Conservation (phyloP, 768 basidiomycete genomes). For the Auricularia sp. region DNA sequence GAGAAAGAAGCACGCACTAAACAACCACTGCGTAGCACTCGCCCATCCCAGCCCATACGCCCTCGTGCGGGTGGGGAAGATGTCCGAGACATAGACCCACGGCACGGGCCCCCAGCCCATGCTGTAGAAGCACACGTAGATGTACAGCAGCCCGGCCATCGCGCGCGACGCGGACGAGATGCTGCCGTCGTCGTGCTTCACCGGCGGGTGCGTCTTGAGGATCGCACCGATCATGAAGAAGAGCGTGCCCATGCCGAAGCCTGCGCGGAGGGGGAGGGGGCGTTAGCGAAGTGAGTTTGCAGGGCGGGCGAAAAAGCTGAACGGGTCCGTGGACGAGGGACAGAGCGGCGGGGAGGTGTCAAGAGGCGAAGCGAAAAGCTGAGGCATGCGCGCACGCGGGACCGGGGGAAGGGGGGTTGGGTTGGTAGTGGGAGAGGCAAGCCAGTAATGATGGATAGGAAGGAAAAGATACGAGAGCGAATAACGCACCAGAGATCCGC, state of each 20-base stretch:
- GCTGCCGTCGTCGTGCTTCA: constrained; percentile 20
- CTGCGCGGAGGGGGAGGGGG: constrained; percentile 31
- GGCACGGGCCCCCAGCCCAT: constrained; percentile 77
- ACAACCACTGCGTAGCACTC: constrained; percentile 75
- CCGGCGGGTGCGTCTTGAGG: constrained; percentile 66
- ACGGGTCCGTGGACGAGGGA: too few relatives aligned
- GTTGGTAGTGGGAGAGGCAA: neutral
- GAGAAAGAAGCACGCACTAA: constrained; percentile 38
- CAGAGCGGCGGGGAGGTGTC: neutral
- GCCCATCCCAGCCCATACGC: constrained; percentile 72
- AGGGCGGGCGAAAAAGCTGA: too few relatives aligned
- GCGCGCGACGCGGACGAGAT: constrained; percentile 42
- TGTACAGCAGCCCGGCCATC: constrained; percentile 81
- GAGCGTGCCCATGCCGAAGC: constrained; percentile 65
- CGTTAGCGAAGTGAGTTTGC: neutral
- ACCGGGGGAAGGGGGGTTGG: too few relatives aligned
- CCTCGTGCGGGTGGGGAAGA: constrained; percentile 77
- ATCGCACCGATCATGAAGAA: constrained; percentile 83
- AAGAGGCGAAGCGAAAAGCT: too few relatives aligned
- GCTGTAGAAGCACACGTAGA: constrained; percentile 81
- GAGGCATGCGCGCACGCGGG: too few relatives aligned
- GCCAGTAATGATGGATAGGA: neutral
- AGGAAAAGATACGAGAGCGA: neutral
- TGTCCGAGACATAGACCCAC: constrained; percentile 66
- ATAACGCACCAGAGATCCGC: constrained; percentile 27